A percentile compares a stretch with the other conserved stretches of the same genome.
Evolutionary conservation across 2,329 filamentous ascomycete genomes (phyloP).

Genomic region (Pyrenophora teres): DNA sequence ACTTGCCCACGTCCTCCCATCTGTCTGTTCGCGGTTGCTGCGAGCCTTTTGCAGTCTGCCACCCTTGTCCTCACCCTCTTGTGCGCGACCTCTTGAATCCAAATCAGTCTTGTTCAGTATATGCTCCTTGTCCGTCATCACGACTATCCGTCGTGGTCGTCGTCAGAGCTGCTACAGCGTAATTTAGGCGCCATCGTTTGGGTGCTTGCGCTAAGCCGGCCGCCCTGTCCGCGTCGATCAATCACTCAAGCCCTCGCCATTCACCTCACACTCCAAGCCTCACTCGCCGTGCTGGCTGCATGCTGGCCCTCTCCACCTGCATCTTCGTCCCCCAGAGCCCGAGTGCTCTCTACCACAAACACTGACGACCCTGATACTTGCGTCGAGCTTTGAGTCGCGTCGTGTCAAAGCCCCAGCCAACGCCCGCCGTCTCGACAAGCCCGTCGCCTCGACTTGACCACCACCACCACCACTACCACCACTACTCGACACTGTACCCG

Average conservation of each 20-base stretch:
- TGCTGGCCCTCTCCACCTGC: conserved; percentile 5
- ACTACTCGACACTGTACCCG: conserved; percentile 4
- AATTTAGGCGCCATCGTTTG: conserved; percentile 11
- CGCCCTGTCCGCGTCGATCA: conserved; percentile 13
- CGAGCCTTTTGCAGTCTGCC: conserved; percentile 4
- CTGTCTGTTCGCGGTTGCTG: not conserved
- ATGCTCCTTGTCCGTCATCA: not conserved
- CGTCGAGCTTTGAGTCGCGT: not conserved
- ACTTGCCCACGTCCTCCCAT: conserved; percentile 6
- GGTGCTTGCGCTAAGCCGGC: not conserved
- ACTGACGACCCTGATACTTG: not conserved
- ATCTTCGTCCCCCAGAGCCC: not conserved
- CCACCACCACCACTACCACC: conserved; percentile 1
- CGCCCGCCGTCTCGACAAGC: not conserved
- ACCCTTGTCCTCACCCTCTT: conserved; percentile 3
- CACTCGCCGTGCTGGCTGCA: conserved; percentile 14
- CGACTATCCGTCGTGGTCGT: conserved; percentile 1
- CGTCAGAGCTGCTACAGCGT: conserved; percentile 5
- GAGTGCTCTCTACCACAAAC: conserved; percentile 3
- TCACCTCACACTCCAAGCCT: conserved; percentile 11
- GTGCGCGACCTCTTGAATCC: not conserved
- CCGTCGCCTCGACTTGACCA: conserved; percentile 3
- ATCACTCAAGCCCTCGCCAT: conserved; percentile 12
- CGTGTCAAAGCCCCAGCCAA: conserved; percentile 1
- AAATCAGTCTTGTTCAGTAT: not conserved